Base-by-base conservation (phyloP, 2,329 filamentous ascomycete genomes). In the Monosporascus sp. region DNA sequence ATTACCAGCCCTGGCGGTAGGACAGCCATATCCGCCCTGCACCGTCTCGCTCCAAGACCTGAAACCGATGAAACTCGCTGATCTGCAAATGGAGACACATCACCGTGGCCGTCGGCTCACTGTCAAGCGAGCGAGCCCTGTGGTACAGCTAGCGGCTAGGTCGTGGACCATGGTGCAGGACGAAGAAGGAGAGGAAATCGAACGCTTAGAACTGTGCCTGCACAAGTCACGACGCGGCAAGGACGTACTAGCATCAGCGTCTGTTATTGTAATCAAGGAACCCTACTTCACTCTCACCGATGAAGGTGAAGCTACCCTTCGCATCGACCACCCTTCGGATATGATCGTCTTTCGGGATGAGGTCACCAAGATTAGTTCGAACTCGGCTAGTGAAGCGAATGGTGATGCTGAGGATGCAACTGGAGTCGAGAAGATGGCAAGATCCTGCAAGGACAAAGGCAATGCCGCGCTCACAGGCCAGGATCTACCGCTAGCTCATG, bases 261-360 rank as follows among this genome's bases (percentile, higher is more conserved):
- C 65, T 1, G 58, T 67, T 0, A 62, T 78, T 6, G 37, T 76
- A 5, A 60, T 81, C 15, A 80, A 79, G 51, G 78, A 81, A 55
- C 78, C 78, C 0, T 80, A 74, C 52, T 72, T 78, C 54, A 78
- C 76, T 14, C 46, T 72, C 1, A 74, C 68, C 50, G 63, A 62
- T 14, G 63, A 74, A 40, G 74, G 72, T 4, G 64, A 72, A 11
- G 68, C 70, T 46, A 69, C 67, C 0, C 57, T 80, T 37, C 72
- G 76, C 0, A 41, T 70, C 11, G 66, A 69, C 6, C 68, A 70
- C 26, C 68, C 65, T 1, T 68, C 68, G 2, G 68, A 70, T 37
- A 51, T 70, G 1, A 45, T 68, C 0, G 18, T 66, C 2, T 51
- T 20, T 2, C 9, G 18, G 1, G 51, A 63, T 6, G 49, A 46